Conservation (phyloP, 176 grass and related monocot genomes). For the Echinochloa phyllopogon region DNA sequence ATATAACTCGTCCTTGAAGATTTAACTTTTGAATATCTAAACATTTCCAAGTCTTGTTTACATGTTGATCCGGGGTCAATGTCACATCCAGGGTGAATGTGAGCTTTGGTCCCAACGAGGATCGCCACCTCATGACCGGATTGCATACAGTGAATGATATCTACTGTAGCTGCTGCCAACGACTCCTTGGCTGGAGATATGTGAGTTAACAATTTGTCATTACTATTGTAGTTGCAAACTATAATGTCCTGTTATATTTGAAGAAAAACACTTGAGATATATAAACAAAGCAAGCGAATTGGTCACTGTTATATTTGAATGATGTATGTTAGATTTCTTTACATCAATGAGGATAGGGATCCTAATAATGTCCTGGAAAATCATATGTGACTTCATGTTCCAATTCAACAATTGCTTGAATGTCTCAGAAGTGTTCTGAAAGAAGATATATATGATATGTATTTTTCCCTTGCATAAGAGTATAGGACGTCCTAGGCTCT, state of each 20-base stretch:
- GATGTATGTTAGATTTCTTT: neutral
- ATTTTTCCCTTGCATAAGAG: neutral
- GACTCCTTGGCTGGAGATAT: conserved; percentile 89
- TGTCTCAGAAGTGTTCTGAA: neutral
- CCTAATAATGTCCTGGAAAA: neutral
- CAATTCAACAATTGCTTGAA: conserved; percentile 5
- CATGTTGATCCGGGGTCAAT: conserved; percentile 46
- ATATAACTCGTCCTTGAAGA: neutral
- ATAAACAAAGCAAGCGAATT: neutral
- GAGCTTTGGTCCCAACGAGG: conserved; percentile 77
- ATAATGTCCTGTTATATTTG: neutral
- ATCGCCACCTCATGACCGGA: conserved; percentile 83
- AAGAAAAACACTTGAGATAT: neutral
- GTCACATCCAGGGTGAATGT: conserved; percentile 78
- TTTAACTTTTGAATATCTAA: conserved; percentile 24
- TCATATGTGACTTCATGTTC: neutral
- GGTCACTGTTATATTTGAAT: neutral
- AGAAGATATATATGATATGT: neutral
- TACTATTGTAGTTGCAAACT: neutral
- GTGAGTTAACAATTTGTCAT: conserved; percentile 53
- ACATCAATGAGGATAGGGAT: neutral
- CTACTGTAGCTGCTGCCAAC: conserved; percentile 89
- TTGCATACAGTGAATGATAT: conserved; percentile 89
- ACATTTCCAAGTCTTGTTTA: neutral
- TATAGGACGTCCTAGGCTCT: neutral